Conservation (phyloP, 2,329 filamentous ascomycete species). For the Colletotrichum eleusines region DNA sequence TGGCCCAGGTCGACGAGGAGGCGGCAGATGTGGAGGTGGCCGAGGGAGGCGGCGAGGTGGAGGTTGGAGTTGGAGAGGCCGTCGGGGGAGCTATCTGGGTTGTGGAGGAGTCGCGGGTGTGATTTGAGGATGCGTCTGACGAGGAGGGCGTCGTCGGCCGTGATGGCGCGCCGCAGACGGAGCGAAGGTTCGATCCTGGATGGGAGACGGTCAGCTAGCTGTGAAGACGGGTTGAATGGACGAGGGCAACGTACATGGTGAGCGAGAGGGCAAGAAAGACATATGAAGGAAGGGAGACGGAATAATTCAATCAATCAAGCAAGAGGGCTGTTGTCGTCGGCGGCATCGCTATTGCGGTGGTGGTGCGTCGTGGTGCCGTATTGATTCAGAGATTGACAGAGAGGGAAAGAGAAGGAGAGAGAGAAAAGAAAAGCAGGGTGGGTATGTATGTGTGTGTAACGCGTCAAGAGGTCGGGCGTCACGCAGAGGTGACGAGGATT, state of each 20-base stretch:
- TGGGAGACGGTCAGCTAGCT: neutral
- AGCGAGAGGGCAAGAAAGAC: neutral
- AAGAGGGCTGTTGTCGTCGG: neutral
- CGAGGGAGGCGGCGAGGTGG: slow-evolving; percentile 82
- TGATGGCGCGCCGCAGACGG: slow-evolving; percentile 85
- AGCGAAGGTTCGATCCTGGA: slow-evolving; percentile 81
- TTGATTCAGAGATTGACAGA: no score
- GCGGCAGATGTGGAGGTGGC: slow-evolving; percentile 75
- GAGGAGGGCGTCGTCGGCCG: slow-evolving; percentile 77
- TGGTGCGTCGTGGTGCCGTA: no score
- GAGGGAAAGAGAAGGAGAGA: neutral
- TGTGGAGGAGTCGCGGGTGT: slow-evolving; percentile 78
- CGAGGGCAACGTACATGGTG: neutral
- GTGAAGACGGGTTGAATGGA: neutral
- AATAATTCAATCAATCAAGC: neutral
- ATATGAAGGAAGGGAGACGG: no score
- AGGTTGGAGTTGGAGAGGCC: slow-evolving; percentile 85
- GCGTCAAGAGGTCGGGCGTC: neutral
- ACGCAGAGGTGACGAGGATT: neutral
- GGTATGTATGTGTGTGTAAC: accelerated
- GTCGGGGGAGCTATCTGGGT: slow-evolving; percentile 77
- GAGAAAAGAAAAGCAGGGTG: neutral
- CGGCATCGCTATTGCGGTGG: slow-evolving; percentile 1
- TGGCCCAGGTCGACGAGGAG: slow-evolving; percentile 81
- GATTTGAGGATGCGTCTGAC: slow-evolving; percentile 81